Base-by-base conservation (phyloP, 2,329 filamentous ascomycete genomes). In the Cercospora sesami region DNA sequence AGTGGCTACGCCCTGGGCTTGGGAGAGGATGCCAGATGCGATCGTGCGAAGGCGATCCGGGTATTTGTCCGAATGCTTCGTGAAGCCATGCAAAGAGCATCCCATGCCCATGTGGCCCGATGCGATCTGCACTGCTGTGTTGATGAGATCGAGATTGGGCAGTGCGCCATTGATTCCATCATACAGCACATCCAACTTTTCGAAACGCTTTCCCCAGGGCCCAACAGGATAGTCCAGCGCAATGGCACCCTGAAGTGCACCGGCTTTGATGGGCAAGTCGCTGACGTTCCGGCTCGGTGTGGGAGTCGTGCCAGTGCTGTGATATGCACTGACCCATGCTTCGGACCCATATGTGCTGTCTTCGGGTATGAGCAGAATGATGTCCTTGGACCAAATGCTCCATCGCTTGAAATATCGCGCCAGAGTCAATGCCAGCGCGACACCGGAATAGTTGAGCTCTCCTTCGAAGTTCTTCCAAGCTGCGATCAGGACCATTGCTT, bases 311-410 rank as follows among this genome's bases (percentile, higher is more conserved):
- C 97, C 93, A 21, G 91, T 90, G 78, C 97, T 92, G 79, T 99
- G 95, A 79, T 99, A 99, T 1, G 95, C 95, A 77, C 97, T 94
- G 8, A 97, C 92, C 95, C 95, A 99, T 26, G 95, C 95, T 78
- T 98, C 94, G 0, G 93, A 92, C 0, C 94, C 95, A 10, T 92
- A 91, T 68, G 90, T 91, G 79, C 93, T 96, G 80, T 99, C 95
- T 0, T 92, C 90, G 0, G 95, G 90, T 58, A 99, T 86, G 5
- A 99, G 81, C 73, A 99, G 89, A 67, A 99, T 94, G 73, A 99
- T 97, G 79, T 99, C 95, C 80, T 99, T 99, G 68, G 94, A 97
- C 95, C 95, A 99, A 30, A 99, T 85, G 63, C 93, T 97, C 95
- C 95, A 99, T 73, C 91, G 88, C 80, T 96, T 97, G 82, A 99